Evolutionary conservation across 495 filamentous ascomycete species (phyloP).

Genomic region (Talaromyces adpressus): DNA sequence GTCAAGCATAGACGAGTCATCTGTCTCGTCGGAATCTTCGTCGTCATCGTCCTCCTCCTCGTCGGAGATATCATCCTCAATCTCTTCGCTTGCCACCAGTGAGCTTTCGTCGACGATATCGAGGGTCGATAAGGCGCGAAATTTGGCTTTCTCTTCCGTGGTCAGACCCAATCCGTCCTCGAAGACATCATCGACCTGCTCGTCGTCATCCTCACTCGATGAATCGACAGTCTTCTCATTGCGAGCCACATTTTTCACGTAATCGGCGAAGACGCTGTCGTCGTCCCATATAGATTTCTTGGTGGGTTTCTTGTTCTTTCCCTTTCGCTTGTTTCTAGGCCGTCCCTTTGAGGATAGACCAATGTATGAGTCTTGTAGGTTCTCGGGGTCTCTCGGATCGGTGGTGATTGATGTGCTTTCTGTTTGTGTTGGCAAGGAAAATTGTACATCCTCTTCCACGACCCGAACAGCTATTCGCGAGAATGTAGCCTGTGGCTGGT

Average conservation of each 20-base stretch:
- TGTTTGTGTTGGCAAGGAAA: not conserved
- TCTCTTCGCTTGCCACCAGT: not conserved
- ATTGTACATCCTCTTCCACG: not conserved
- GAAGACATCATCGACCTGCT: not conserved
- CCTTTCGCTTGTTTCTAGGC: not conserved
- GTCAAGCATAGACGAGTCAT: slow-evolving; percentile 2
- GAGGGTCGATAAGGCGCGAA: not conserved
- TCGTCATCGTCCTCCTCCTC: not conserved
- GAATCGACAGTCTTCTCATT: slow-evolving; percentile 9
- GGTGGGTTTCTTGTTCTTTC: slow-evolving; percentile 7
- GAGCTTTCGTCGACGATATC: not conserved
- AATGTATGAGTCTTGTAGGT: not conserved
- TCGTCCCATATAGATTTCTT: slow-evolving; percentile 7
- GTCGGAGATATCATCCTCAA: not conserved
- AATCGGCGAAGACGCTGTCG: slow-evolving; percentile 63
- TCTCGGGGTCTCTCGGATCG: not conserved
- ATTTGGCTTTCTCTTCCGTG: not conserved
- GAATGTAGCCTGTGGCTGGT: not conserved
- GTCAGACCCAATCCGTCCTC: not conserved
- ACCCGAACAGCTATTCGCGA: not conserved
- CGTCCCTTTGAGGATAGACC: not conserved
- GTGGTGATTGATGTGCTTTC: not conserved
- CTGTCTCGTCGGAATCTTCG: not conserved
- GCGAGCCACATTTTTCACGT: slow-evolving; percentile 61
- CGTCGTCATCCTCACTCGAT: not conserved